These are phyloP conservation scores for Tieghemiomyces parasiticus DNA, from an alignment of 192 early-diverging fungal genomes.

Conservation along the genomic window DNA sequence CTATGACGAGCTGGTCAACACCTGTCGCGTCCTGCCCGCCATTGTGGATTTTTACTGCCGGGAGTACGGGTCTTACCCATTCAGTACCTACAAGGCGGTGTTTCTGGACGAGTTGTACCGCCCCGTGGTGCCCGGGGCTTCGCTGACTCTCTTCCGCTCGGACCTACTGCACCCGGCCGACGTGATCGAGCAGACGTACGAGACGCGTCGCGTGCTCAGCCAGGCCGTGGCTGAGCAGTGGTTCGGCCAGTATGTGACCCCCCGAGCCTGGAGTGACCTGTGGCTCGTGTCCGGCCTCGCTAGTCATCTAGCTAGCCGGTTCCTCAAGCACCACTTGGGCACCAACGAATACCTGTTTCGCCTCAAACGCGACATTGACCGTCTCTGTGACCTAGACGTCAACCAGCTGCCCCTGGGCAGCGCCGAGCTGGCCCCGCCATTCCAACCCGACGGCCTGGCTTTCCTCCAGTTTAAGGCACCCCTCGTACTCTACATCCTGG, in stretches of 20 bases:
- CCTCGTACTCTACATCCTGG: conserved; percentile 84
- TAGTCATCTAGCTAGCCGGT: conserved; percentile 55
- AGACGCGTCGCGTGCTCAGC: conserved; percentile 54
- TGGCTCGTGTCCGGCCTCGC: conserved; percentile 82
- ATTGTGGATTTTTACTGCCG: conserved; percentile 68
- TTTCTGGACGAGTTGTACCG: conserved; percentile 66
- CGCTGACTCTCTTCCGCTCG: conserved; percentile 57
- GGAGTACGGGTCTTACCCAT: conserved; percentile 82
- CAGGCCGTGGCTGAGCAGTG: conserved; percentile 75
- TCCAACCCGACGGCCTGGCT: conserved; percentile 41
- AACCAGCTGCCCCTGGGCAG: conserved; percentile 78
- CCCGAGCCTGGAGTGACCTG: conserved; percentile 58
- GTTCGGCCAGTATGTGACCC: conserved; percentile 80
- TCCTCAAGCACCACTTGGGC: conserved; percentile 68
- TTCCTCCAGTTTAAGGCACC: conserved; percentile 77
- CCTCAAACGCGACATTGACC: conserved; percentile 64
- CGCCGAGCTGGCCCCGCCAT: conserved; percentile 29
- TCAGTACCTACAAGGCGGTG: conserved; percentile 67
- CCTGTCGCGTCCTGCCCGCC: conserved; percentile 30
- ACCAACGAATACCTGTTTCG: conserved; percentile 80
- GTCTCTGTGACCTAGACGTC: conserved; percentile 68
- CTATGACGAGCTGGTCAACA: conserved; percentile 41
- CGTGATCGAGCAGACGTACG: conserved; percentile 81
- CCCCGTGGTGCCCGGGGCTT: conserved; percentile 57
- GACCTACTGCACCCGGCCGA: conserved; percentile 49